These are phyloP conservation scores for Gynostemma pentaphyllum DNA, from an alignment of 306 rosid species.

Conservation along the genomic window DNA sequence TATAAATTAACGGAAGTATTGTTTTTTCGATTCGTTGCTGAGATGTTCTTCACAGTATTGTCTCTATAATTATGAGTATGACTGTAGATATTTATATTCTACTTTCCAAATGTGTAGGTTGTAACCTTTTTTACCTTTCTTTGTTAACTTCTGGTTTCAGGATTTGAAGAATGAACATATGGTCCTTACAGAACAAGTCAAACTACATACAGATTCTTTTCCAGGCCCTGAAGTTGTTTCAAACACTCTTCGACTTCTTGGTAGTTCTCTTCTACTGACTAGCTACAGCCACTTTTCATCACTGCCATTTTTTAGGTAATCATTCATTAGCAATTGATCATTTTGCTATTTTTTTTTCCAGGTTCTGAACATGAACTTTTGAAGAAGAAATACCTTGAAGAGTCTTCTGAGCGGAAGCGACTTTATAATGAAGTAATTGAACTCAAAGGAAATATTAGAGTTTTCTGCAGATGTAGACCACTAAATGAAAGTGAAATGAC, in stretches of 20 bases:
- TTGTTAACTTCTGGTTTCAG: constrained; percentile 22
- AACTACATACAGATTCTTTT: constrained; percentile 37
- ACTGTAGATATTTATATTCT: neutral
- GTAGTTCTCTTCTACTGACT: constrained; percentile 26
- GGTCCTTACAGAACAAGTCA: constrained; percentile 43
- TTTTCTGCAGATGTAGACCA: constrained; percentile 95
- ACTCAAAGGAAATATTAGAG: constrained; percentile 84
- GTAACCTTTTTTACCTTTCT: neutral
- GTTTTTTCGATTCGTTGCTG: neutral
- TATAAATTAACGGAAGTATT: constrained; percentile 12
- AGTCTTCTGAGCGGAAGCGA: constrained; percentile 59
- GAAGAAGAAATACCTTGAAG: constrained; percentile 59
- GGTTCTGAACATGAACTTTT: constrained; percentile 67
- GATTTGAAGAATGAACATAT: constrained; percentile 62
- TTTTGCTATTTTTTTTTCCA: constrained; percentile 17
- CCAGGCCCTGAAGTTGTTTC: constrained; percentile 43
- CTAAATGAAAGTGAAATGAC: constrained; percentile 46
- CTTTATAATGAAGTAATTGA: constrained; percentile 89
- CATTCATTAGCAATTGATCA: constrained; percentile 1
- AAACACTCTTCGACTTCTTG: constrained; percentile 51
- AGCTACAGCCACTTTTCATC: neutral
- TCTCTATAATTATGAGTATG: neutral
- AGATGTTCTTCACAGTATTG: neutral
- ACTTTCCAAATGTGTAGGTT: neutral
- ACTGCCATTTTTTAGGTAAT: neutral